phyloP scores from a whole-genome alignment of 805 yeast genomes.

The Zygoascus ofunaensis region DNA sequence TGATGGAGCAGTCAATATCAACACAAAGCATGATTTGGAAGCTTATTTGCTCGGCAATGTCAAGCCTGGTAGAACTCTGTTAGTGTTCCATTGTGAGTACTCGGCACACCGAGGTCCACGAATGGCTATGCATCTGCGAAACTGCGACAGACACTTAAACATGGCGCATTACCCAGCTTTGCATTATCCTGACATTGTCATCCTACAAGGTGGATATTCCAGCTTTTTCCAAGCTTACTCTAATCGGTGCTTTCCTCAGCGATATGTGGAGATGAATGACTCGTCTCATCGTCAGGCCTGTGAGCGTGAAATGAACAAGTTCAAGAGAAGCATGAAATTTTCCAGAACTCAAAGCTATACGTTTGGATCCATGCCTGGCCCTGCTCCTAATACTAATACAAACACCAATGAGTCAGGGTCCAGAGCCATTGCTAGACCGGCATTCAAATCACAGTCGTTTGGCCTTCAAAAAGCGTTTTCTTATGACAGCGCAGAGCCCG shows the following conservation, averaged over 20 bases:
- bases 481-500: neutral
- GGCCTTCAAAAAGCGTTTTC: neutral
- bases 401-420: neutral
- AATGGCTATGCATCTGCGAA: slow-evolving; percentile 79
- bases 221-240: slow-evolving; percentile 55
- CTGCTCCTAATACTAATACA: too few species aligned
- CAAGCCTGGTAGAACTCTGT: slow-evolving; percentile 33
- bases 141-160: slow-evolving; percentile 69
- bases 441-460: neutral
- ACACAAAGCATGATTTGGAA: slow-evolving; percentile 62
- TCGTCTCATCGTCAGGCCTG: slow-evolving; percentile 37
- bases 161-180: slow-evolving; percentile 69
- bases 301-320: slow-evolving; percentile 45
- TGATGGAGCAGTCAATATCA: slow-evolving; percentile 67
- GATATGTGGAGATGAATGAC: slow-evolving; percentile 82
- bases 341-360: slow-evolving; percentile 15
- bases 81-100: slow-evolving; percentile 92
- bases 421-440: neutral
- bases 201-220: slow-evolving; percentile 87
- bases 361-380: slow-evolving; percentile 10
- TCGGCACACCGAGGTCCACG: slow-evolving; percentile 90
- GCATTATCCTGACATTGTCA: slow-evolving; percentile 79
- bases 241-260: slow-evolving; percentile 60
- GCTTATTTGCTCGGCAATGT: slow-evolving; percentile 36
- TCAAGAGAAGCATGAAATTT: slow-evolving; percentile 37